Conservation (phyloP, 306 rosid genomes). For the Dalbergia cultrata region DNA sequence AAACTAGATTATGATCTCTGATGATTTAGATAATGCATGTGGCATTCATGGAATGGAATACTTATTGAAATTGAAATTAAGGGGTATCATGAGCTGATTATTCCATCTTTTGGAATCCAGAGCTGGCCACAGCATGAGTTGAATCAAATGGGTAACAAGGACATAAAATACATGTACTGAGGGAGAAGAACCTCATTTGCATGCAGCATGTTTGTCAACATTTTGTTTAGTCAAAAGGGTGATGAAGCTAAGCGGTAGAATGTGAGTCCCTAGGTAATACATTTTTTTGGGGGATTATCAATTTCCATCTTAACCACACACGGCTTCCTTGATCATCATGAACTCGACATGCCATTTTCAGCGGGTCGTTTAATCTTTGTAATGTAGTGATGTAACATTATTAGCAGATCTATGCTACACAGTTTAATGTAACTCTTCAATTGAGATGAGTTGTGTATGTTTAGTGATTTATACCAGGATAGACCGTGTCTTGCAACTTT, state of each 20-base stretch:
- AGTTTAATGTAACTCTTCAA: not conserved
- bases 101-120: conserved; percentile 11
- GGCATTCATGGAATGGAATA: conserved; percentile 23
- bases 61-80: conserved; percentile 12
- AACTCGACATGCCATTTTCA: too few relatives aligned
- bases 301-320: too few relatives aligned
- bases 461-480: too few relatives aligned
- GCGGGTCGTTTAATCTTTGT: too few relatives aligned
- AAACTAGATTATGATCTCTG: conserved; percentile 30
- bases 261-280: too few relatives aligned
- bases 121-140: conserved; percentile 38
- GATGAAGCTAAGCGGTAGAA: conserved; percentile 23
- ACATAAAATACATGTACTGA: not conserved
- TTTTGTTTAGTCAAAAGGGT: conserved; percentile 31
- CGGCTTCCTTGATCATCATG: too few relatives aligned
- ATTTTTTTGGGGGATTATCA: too few relatives aligned
- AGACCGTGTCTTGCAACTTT: too few relatives aligned
- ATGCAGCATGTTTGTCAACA: conserved; percentile 34
- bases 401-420: conserved; percentile 6
- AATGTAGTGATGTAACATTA: not conserved
- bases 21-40: conserved; percentile 5
- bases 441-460: conserved; percentile 2
- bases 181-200: conserved; percentile 25
- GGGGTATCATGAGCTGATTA: conserved; percentile 27
- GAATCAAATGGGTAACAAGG: conserved; percentile 1